These are phyloP conservation scores for Rubia balearica DNA, from an alignment of 305 asterid genomes.

Conservation along the genomic window DNA sequence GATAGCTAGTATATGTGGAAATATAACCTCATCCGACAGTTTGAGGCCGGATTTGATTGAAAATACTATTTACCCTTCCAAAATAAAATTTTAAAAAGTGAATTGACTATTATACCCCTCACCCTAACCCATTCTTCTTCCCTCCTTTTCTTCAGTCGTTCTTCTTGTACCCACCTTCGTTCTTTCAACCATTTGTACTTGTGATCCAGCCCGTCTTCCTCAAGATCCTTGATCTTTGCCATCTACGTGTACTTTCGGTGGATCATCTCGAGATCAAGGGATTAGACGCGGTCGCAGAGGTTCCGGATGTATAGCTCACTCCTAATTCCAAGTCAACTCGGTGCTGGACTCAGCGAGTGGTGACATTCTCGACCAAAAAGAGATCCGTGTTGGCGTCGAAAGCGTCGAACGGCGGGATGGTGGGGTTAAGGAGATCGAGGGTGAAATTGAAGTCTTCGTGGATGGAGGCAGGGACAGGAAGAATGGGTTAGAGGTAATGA, in stretches of 20 bases:
- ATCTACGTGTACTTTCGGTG: constrained; percentile 84
- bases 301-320: constrained; percentile 35
- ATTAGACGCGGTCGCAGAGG: constrained; percentile 61
- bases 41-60: too few species aligned
- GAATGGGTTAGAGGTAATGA: constrained; percentile 24
- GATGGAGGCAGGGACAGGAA: constrained; percentile 26
- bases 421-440: too few species aligned
- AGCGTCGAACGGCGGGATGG: background rate
- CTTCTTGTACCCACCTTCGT: too few species aligned
- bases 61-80: too few species aligned
- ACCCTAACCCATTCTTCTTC: constrained; percentile 28
- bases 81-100: too few species aligned
- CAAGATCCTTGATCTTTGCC: constrained; percentile 63
- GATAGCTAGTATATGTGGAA: too few species aligned
- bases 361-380: constrained; percentile 50
- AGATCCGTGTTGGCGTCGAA: constrained; percentile 57
- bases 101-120: too few species aligned
- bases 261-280: constrained; percentile 44
- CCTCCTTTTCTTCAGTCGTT: constrained; percentile 51
- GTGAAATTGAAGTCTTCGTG: constrained; percentile 9
- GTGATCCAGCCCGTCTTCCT: constrained; percentile 42
- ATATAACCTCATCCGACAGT: too few species aligned
- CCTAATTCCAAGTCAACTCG: constrained; percentile 23
- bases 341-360: constrained; percentile 28
- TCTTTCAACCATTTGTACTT: constrained; percentile 43